Evolutionary conservation across 805 yeast genomes (phyloP).

Genomic region (Kuraishia hungarica): DNA sequence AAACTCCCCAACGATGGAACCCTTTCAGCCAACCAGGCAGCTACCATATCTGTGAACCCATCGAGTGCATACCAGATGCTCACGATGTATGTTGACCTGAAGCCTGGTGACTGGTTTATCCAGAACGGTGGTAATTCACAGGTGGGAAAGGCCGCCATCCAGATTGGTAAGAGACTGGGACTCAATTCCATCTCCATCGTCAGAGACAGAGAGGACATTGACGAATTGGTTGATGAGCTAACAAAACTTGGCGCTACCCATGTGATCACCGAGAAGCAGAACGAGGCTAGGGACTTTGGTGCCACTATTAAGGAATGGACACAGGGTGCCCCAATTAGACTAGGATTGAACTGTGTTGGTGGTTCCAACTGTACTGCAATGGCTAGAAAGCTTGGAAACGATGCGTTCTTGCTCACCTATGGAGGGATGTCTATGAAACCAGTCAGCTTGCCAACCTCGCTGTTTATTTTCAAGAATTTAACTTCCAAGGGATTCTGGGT

Average conservation of each 20-base stretch:
- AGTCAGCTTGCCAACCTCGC: slow-evolving; percentile 80
- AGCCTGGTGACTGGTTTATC: slow-evolving; percentile 80
- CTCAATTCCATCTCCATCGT: slow-evolving; percentile 80
- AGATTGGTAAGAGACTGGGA: slow-evolving; percentile 73
- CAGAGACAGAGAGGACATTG: slow-evolving; percentile 75
- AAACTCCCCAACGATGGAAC: slow-evolving; percentile 43
- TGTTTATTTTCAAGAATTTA: slow-evolving; percentile 84
- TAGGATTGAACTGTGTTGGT: slow-evolving; percentile 91
- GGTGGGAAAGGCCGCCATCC: slow-evolving; percentile 88
- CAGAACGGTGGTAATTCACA: slow-evolving; percentile 97
- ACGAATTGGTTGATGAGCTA: slow-evolving; percentile 46
- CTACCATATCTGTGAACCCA: slow-evolving; percentile 89
- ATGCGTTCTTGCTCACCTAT: slow-evolving; percentile 80
- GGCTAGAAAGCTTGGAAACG: slow-evolving; percentile 69
- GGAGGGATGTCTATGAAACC: slow-evolving; percentile 99
- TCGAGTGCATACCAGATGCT: slow-evolving; percentile 88
- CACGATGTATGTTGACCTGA: slow-evolving; percentile 51
- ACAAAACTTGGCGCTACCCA: slow-evolving; percentile 70
- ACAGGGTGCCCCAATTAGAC: slow-evolving; percentile 44
- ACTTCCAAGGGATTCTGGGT: slow-evolving; percentile 92
- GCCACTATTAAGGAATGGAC: slow-evolving; percentile 48
- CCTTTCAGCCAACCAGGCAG: slow-evolving; percentile 55
- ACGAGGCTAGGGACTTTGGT: slow-evolving; percentile 58
- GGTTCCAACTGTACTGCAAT: slow-evolving; percentile 78
- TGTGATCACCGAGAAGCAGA: slow-evolving; percentile 86